Base-by-base conservation (phyloP, 1,284 basidiomycete genomes). In the Pterula multifida region DNA sequence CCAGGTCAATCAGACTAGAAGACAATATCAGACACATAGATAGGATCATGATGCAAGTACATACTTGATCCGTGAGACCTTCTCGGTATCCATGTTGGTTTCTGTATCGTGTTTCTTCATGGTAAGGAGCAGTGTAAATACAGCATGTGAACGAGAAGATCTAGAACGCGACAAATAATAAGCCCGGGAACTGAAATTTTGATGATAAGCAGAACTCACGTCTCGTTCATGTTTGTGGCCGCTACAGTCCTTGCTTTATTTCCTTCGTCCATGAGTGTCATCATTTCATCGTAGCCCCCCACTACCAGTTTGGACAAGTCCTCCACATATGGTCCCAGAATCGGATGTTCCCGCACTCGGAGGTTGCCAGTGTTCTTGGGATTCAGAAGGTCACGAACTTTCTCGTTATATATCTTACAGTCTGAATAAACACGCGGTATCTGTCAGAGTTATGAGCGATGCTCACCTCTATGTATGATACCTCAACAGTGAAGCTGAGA, bases 221-320 rank as follows among this genome's bases (percentile, higher is more conserved):
- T 98, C 70, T 98, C 96, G 68, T 99, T 99, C 96, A 99, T 99
- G 67, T 96, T 91, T 21, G 96, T 99, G 19, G 96, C 95, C 9
- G 96, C 96, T 9, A 98, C 94, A 22, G 95, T 98, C 45, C 95
- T 76, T 44, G 90, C 91, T 71, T 98, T 98, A 68, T 98, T 98
- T 42, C 95, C 95, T 65, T 98, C 95, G 69, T 98, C 95, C 94
- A 98, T 98, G 61, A 98, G 81, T 4, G 85, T 91, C 83, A 97
- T 96, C 82, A 98, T 95, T 64, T 96, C 94, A 22, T 85, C 76
- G 64, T 94, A 97, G 63, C 77, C 89, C 61, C 79, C 83, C 42
- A 98, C 96, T 24, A 88, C 85, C 45, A 98, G 80, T 66, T 92
- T 92, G 61, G 90, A 94, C 48, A 98, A 74, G 68, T 96, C 93